Percentiles rank a stretch among this genome's conserved stretches.
Conservation (phyloP, 2,329 filamentous ascomycete genomes). For the Apiospora pterosperma region DNA sequence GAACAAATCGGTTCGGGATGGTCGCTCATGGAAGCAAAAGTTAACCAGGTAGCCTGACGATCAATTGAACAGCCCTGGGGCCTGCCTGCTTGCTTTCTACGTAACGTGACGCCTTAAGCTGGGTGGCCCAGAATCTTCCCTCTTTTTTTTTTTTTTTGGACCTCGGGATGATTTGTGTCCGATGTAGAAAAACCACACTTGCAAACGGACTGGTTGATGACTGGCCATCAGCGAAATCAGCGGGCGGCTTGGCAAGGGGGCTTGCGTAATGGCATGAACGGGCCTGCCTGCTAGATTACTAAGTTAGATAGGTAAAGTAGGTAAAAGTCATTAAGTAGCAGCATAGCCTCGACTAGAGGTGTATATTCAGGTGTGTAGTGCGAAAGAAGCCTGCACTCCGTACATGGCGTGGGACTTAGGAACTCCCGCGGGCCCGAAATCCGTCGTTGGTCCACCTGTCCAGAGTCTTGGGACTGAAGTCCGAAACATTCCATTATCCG, state of each 20-base stretch:
- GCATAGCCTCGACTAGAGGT: no score
- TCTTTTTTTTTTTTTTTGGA: no score
- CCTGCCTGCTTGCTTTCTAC: background rate
- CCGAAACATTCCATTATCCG: background rate
- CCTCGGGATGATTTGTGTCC: background rate
- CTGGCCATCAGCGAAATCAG: no score
- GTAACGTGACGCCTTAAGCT: no score
- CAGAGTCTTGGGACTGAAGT: background rate
- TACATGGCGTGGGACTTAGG: no score
- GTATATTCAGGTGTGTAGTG: background rate
- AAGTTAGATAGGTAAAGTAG: no score
- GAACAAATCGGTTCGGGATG: background rate
- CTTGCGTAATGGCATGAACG: background rate
- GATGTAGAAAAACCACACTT: background rate
- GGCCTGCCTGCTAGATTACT: no score
- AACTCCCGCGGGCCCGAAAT: background rate
- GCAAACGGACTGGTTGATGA: no score
- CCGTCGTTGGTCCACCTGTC: background rate
- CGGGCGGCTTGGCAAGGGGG: background rate
- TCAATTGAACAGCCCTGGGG: no score
- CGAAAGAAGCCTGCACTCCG: background rate
- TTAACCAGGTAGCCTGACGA: background rate
- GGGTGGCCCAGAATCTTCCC: background rate
- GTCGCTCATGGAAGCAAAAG: background rate
- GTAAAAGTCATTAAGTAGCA: no score